Evolutionary conservation across 2,329 filamentous ascomycete genomes (phyloP).

Genomic region (Trichoderma koningii): DNA sequence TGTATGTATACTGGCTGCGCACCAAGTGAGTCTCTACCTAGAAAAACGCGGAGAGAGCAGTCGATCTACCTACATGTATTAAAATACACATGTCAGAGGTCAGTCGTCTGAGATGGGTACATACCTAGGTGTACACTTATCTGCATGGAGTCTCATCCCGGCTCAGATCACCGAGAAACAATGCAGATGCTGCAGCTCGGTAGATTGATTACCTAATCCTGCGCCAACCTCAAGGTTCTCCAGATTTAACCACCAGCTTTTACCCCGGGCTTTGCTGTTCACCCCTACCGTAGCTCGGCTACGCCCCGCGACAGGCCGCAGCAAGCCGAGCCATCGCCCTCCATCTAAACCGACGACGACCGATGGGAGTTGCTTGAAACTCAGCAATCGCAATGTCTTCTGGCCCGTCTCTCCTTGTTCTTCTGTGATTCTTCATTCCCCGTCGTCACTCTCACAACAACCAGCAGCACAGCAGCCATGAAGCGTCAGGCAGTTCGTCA

Average conservation of each 20-base stretch:
- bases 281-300: not conserved
- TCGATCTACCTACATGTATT: too few species aligned
- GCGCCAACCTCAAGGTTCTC: not conserved
- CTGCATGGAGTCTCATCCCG: too few species aligned
- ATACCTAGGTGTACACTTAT: too few species aligned
- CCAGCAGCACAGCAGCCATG: conserved; percentile 32
- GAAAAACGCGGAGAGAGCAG: too few species aligned
- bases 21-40: too few species aligned
- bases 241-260: not conserved
- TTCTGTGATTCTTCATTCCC: conserved; percentile 6
- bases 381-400: conserved; percentile 20
- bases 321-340: conserved; percentile 42
- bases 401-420: conserved; percentile 27
- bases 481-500: conserved; percentile 40
- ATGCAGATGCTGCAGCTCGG: not conserved
- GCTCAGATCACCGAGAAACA: too few species aligned
- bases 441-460: not conserved
- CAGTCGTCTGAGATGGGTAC: too few species aligned
- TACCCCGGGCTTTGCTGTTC: not conserved
- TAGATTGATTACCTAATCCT: conserved; percentile 15
- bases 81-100: too few species aligned
- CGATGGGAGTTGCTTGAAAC: conserved; percentile 22
- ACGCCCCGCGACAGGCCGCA: conserved; percentile 40
- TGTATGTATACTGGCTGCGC: too few species aligned
- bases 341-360: conserved; percentile 30